Base-by-base conservation (phyloP, 768 basidiomycete species). In the Clavulina sp. region DNA sequence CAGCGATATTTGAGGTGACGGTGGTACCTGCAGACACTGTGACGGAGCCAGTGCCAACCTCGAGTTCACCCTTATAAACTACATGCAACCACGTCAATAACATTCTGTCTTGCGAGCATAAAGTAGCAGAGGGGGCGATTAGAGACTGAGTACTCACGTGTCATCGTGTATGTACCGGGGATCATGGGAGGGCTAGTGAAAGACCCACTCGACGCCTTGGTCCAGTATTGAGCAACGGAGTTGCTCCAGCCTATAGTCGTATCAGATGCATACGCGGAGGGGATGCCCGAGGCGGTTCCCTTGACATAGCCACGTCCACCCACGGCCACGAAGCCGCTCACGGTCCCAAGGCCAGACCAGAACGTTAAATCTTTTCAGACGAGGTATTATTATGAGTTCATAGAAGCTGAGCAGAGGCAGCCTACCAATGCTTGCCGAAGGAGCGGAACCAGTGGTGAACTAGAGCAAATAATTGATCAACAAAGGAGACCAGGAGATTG, bases 151-250 rank as follows among this genome's bases (percentile, higher is more conserved):
- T n/a, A n/a, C n/a, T n/a, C n/a, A n/a, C n/a, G 19, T 6, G 70
- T 70, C 9, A 63, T 67, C 7, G 68, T 68, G 56, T 73, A 74
- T 32, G 69, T 72, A 4, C 73, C 72, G 9, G 72, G 70, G 21
- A 73, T 73, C 67, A 73, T 69, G 58, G 63, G 55, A 5, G 67
- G 68, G 18, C 69, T 66, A 7, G 64, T 67, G 63, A 71, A 73
- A 26, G 64, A 61, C 41, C 70, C 70, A 24, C 57, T 66, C 28
- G 65, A 66, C 24, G 60, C 70, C 19, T 65, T 57, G 3, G 65
- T 58, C 72, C 72, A 73, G 58, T 73, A 73, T 55, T 73, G 72
- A 18, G 69, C 69, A 21, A 62, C 68, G 7, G 67, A 64, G 54
- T 69, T 72, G 68, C 69, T 44, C 7, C 6, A 46, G 6, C 48